These are phyloP conservation scores for Azolla pinnata DNA, from an alignment of 75 land plant genomes.

Conservation along the genomic window DNA sequence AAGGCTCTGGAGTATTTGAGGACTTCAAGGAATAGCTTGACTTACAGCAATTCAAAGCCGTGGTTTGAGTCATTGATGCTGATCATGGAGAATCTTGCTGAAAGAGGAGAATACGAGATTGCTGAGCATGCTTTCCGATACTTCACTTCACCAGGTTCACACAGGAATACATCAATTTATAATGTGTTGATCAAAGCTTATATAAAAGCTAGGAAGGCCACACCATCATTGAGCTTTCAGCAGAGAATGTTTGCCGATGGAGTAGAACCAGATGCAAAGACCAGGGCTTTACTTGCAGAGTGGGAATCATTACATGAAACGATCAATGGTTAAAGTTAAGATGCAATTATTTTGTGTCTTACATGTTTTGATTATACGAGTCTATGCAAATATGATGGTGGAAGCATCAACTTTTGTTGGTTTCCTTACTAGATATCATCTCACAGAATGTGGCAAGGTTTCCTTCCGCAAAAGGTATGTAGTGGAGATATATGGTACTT, in stretches of 20 bases:
- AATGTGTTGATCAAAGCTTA: conserved; percentile 2
- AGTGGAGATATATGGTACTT: too few species aligned
- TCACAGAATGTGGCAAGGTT: too few species aligned
- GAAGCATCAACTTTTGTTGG: too few species aligned
- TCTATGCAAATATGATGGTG: too few species aligned
- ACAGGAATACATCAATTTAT: neutral
- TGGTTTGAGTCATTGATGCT: neutral
- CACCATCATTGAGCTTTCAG: neutral
- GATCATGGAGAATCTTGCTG: neutral
- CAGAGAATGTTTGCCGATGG: conserved; percentile 6
- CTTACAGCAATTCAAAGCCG: neutral
- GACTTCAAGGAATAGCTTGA: neutral
- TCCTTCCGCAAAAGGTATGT: too few species aligned
- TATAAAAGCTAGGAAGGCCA: neutral
- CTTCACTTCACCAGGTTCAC: neutral
- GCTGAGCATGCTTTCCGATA: neutral
- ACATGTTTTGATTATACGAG: too few species aligned
- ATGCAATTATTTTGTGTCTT: too few species aligned
- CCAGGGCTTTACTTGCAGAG: neutral
- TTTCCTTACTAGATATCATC: too few species aligned
- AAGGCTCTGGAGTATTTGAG: conserved; percentile 5
- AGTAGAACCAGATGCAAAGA: conserved; percentile 3
- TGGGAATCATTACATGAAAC: neutral
- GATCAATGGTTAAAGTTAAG: too few species aligned
- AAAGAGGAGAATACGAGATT: neutral